These are phyloP conservation scores for Coccomyxa sp. DNA, from an alignment of 139 green algal genomes.

Conservation along the genomic window DNA sequence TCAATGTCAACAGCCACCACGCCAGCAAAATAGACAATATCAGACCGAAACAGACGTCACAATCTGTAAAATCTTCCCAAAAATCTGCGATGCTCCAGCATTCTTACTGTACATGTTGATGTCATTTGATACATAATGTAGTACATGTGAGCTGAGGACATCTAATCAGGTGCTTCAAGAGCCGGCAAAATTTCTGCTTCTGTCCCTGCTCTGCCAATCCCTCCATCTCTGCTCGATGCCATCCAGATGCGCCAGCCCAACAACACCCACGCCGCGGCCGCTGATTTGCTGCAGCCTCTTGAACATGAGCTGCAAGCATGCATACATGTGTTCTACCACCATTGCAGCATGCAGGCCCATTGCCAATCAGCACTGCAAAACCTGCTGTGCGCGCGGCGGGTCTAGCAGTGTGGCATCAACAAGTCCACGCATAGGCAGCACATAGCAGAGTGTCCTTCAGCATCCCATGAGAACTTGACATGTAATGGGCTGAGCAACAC, in stretches of 20 bases:
- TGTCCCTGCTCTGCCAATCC: not conserved
- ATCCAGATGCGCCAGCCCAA: conserved; percentile 57
- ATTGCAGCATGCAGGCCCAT: not conserved
- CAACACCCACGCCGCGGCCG: conserved; percentile 41
- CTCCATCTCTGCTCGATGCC: conserved; percentile 48
- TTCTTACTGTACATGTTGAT: too few species aligned
- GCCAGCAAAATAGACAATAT: too few species aligned
- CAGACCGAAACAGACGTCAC: too few species aligned
- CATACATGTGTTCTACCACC: not conserved
- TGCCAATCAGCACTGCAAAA: not conserved
- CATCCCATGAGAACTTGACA: not conserved
- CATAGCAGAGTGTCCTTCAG: not conserved
- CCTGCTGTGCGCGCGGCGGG: not conserved
- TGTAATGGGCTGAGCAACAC: not conserved
- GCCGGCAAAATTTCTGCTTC: too few species aligned
- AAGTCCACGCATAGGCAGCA: not conserved
- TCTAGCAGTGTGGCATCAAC: not conserved
- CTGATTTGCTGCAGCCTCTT: conserved; percentile 21
- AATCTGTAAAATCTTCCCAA: too few species aligned
- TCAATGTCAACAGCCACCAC: not conserved
- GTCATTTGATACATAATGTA: too few species aligned
- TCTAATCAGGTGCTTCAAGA: too few species aligned
- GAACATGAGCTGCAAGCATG: conserved; percentile 25
- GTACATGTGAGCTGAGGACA: too few species aligned
- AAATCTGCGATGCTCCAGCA: too few species aligned